Percentiles rank a stretch among this genome's conserved stretches.
phyloP scores from a whole-genome alignment of 2,329 filamentous ascomycete genomes.

The Penicillium verrucosum region DNA sequence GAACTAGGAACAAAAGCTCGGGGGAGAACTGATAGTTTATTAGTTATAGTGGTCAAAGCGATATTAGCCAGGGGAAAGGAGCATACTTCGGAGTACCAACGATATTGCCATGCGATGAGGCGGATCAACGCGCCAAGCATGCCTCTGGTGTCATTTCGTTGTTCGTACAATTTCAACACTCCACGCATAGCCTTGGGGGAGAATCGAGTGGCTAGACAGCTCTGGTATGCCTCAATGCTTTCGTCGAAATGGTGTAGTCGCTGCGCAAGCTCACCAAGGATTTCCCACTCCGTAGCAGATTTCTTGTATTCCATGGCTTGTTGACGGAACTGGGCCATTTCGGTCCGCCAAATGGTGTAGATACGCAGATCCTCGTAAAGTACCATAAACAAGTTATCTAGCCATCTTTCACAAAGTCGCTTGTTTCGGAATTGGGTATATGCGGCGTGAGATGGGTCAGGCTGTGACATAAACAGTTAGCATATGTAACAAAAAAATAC shows the following conservation, averaged over 20 bases:
- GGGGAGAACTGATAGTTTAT: constrained; percentile 69
- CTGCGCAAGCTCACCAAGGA: constrained; percentile 87
- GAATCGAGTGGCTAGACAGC: constrained; percentile 82
- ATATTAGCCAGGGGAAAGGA: not conserved
- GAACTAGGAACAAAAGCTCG: constrained; percentile 78
- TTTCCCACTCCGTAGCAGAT: constrained; percentile 96
- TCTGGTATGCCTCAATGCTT: constrained; percentile 86
- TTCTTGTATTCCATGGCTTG: constrained; percentile 96
- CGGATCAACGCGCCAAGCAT: constrained; percentile 83
- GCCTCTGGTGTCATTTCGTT: constrained; percentile 72
- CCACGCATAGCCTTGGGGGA: constrained; percentile 89
- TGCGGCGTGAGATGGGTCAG: constrained; percentile 63
- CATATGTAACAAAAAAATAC: not conserved
- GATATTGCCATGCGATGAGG: constrained; percentile 95
- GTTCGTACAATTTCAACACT: constrained; percentile 75
- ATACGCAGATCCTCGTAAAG: constrained; percentile 96
- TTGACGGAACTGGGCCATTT: constrained; percentile 91
- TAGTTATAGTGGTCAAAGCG: constrained; percentile 10
- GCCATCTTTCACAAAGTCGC: constrained; percentile 92
- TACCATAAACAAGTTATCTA: constrained; percentile 99
- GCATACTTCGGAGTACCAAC: constrained; percentile 91
- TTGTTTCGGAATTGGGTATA: constrained; percentile 96
- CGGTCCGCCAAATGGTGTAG: constrained; percentile 98
- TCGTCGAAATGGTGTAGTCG: constrained; percentile 89
- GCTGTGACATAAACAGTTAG: constrained; percentile 43